phyloP scores from a whole-genome alignment of 73 alveolate species.

The Paraurostyla sp. region DNA sequence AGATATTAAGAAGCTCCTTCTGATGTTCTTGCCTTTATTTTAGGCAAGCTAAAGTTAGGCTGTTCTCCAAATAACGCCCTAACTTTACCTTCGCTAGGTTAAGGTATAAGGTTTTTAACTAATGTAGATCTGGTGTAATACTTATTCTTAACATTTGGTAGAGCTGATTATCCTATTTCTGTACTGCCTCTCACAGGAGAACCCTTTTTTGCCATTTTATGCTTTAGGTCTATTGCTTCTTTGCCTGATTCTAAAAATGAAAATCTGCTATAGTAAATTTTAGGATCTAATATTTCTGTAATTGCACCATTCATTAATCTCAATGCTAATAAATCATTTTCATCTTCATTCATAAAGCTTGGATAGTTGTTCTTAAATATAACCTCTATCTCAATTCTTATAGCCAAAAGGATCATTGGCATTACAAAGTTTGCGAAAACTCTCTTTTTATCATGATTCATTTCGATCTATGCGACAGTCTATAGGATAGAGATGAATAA shows the following conservation, averaged over 20 bases:
- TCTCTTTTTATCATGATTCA: slow-evolving; percentile 22
- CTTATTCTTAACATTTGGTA: slow-evolving; percentile 52
- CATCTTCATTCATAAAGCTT: slow-evolving; percentile 9
- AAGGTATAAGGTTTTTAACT: slow-evolving; percentile 57
- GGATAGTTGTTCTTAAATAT: slow-evolving; percentile 62
- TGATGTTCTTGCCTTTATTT: neutral
- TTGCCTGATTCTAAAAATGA: slow-evolving; percentile 78
- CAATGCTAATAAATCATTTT: slow-evolving; percentile 1
- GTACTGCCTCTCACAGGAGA: neutral
- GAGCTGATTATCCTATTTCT: neutral
- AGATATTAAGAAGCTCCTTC: too few species aligned
- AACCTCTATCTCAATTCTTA: slow-evolving; percentile 47
- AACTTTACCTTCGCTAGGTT: slow-evolving; percentile 69
- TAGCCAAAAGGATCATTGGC: slow-evolving; percentile 66
- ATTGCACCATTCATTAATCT: slow-evolving; percentile 62
- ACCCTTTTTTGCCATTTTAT: slow-evolving; percentile 1
- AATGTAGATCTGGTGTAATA: slow-evolving; percentile 63
- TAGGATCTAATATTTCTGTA: slow-evolving; percentile 68
- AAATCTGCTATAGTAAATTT: slow-evolving; percentile 74
- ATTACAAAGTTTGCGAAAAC: slow-evolving; percentile 56
- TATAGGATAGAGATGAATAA: slow-evolving; percentile 62
- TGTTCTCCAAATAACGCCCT: slow-evolving; percentile 61
- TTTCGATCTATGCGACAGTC: slow-evolving; percentile 10
- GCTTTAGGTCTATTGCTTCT: slow-evolving; percentile 68
- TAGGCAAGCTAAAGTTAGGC: slow-evolving; percentile 15